Evolutionary conservation across 2,329 filamentous ascomycete genomes (phyloP), one percentile per base, ranked within the genome.

Genomic region (Claviceps purpurea): DNA sequence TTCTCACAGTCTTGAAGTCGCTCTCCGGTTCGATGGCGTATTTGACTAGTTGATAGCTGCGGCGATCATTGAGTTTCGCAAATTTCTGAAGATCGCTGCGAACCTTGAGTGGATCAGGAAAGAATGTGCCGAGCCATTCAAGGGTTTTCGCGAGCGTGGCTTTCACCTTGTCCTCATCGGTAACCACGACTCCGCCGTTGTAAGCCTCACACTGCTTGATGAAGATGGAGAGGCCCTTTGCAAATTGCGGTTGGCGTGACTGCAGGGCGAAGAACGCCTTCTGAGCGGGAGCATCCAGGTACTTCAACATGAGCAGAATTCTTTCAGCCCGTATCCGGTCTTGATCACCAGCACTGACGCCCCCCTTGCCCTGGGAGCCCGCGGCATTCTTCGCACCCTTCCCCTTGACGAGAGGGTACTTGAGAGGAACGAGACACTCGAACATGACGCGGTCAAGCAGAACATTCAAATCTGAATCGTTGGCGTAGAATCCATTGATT

Each of bases 201-300:
- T 87, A 94, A 14, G 85, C 78, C 64, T 96, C 90, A 61, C 89
- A 96, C n/a, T 83, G 75, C 58, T 85, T 81, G 47, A 98, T 71
- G 59, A 91, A 89, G n/a, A 81, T 75, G 41, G 81, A 77, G 55
- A 96, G 73, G 41, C 85, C 85, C 54, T 81, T 82, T 34, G 86
- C 82, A 60, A 88, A 83, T 48, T 81, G 78, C 3, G 83, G 78
- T 64, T 95, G 90, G 46, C 88, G 82, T 34, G 78, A 78, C 65
- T 95, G 88, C 65, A 94, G 80, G 16, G 85, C 84, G 61, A 95
- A 93, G 67, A 97, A 95, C 0, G 93, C 91, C 58, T 82, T 86
- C 64, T 88, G 90, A 0, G 90, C 85, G 56, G 81, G 82, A 2
- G 77, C 72, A 59, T 95, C 87, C 4, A 98, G 73, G 10, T 85